phyloP scores from a whole-genome alignment of 2,329 filamentous ascomycete genomes.

The Trichoderma sp. region DNA sequence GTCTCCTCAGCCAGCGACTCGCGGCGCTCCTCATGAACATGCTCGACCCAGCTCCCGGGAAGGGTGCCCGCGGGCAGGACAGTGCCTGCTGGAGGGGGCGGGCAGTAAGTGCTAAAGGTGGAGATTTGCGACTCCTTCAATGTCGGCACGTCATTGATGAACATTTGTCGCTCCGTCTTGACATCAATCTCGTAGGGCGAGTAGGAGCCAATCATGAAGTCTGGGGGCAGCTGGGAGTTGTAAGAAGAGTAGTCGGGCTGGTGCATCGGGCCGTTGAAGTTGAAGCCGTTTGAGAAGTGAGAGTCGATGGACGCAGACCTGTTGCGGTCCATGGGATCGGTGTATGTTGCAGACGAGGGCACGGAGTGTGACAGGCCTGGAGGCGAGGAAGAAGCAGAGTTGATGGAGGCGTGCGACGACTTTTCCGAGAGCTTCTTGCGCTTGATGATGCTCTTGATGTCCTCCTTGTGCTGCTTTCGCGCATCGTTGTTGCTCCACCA shows the following conservation, averaged over 20 bases:
- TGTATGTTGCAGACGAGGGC: conserved; percentile 78
- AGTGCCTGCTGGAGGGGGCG: conserved; percentile 71
- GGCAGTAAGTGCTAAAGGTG: conserved; percentile 89
- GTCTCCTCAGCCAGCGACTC: conserved; percentile 70
- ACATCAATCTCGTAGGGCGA: conserved; percentile 92
- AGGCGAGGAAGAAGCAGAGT: conserved; percentile 69
- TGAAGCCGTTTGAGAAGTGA: conserved; percentile 73
- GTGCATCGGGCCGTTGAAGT: conserved; percentile 67
- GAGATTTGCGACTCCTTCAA: conserved; percentile 85
- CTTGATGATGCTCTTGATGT: conserved; percentile 98
- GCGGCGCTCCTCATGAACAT: conserved; percentile 47
- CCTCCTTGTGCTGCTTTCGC: conserved; percentile 84
- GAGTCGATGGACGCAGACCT: conserved; percentile 81
- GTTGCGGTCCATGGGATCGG: conserved; percentile 72
- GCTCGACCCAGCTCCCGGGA: conserved; percentile 64
- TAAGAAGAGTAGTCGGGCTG: conserved; percentile 63
- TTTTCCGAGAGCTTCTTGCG: conserved; percentile 93
- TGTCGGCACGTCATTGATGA: conserved; percentile 86
- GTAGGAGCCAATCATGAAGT: conserved; percentile 62
- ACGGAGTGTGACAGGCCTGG: conserved; percentile 80
- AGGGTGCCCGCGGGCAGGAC: conserved; percentile 65
- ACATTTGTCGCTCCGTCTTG: conserved; percentile 93
- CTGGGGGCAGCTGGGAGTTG: conserved; percentile 64
- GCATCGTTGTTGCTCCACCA: conserved; percentile 98
- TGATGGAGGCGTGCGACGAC: conserved; percentile 59